Evolutionary conservation across 345 rosid species (phyloP).

Genomic region (Laguncularia racemosa): DNA sequence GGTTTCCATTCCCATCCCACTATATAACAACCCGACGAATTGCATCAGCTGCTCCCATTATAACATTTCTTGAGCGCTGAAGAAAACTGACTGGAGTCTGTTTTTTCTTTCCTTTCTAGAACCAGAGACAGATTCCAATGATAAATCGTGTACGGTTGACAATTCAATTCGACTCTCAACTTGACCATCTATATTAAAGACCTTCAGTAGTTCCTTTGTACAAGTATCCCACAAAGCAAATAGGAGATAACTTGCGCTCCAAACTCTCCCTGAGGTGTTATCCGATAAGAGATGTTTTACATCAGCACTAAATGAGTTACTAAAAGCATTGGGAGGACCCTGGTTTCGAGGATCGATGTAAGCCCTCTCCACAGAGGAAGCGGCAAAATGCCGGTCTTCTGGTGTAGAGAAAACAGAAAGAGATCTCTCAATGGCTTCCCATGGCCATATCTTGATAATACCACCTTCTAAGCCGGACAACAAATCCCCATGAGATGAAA

Average conservation of each 20-base stretch:
- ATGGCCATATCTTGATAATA: slow-evolving; percentile 70
- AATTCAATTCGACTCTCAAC: slow-evolving; percentile 59
- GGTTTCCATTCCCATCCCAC: slow-evolving; percentile 87
- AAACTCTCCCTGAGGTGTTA: slow-evolving; percentile 57
- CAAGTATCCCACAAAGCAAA: slow-evolving; percentile 93
- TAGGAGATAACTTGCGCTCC: slow-evolving; percentile 69
- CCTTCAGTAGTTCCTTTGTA: slow-evolving; percentile 70
- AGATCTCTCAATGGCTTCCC: slow-evolving; percentile 71
- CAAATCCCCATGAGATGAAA: slow-evolving; percentile 76
- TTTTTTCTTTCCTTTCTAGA: slow-evolving; percentile 67
- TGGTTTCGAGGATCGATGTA: slow-evolving; percentile 72
- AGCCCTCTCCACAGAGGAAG: slow-evolving; percentile 61
- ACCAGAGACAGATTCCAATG: slow-evolving; percentile 36
- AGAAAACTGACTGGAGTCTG: slow-evolving; percentile 69
- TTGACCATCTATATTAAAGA: slow-evolving; percentile 82
- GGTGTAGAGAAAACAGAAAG: slow-evolving; percentile 31
- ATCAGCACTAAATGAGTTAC: slow-evolving; percentile 62
- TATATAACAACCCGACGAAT: slow-evolving; percentile 87
- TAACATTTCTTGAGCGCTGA: slow-evolving; percentile 88
- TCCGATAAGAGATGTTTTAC: slow-evolving; percentile 70
- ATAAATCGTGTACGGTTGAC: slow-evolving; percentile 47
- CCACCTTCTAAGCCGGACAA: slow-evolving; percentile 98
- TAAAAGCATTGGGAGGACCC: slow-evolving; percentile 49
- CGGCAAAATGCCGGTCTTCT: slow-evolving; percentile 60
- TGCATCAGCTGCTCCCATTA: slow-evolving; percentile 97